These are phyloP conservation scores for Phaeotremella skinneri DNA, from an alignment of 768 basidiomycete species.

Conservation along the genomic window DNA sequence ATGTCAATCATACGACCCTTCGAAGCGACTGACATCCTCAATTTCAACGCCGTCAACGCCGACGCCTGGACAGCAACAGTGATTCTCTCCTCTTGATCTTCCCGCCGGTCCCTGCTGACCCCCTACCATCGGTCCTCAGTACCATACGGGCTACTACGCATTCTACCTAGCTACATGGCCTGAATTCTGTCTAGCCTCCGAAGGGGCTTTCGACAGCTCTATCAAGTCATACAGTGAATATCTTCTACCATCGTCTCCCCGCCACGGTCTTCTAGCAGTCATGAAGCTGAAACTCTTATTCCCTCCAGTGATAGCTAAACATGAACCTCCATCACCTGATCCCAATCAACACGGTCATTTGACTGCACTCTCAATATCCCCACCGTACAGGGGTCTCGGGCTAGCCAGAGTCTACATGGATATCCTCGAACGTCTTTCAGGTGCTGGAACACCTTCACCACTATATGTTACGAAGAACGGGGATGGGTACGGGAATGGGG, in stretches of 20 bases:
- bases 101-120: background rate
- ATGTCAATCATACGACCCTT: constrained; percentile 89
- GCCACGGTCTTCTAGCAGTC: background rate
- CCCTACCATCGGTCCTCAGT: constrained; percentile 17
- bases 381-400: constrained; percentile 82
- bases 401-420: constrained; percentile 84
- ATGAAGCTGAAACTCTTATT: constrained; percentile 3
- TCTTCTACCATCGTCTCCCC: background rate
- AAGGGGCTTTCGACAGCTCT: constrained; percentile 68
- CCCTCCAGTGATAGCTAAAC: constrained; percentile 80
- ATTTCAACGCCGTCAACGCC: constrained; percentile 89
- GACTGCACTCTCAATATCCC: constrained; percentile 90
- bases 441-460: constrained; percentile 8
- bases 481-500: constrained; percentile 3
- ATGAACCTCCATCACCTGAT: constrained; percentile 52
- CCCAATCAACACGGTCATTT: constrained; percentile 67
- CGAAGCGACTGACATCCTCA: constrained; percentile 83
- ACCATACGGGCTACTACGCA: constrained; percentile 38
- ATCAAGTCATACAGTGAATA: constrained; percentile 89
- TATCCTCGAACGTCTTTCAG: constrained; percentile 79
- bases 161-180: constrained; percentile 37
- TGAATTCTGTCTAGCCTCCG: constrained; percentile 57
- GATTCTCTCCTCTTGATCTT: constrained; percentile 43
- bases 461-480: constrained; percentile 4
- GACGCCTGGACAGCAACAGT: constrained; percentile 98